Evolutionary conservation across 768 basidiomycete genomes (phyloP), one percentile per base, ranked within the genome.

Genomic region (Calvatia gigantea): DNA sequence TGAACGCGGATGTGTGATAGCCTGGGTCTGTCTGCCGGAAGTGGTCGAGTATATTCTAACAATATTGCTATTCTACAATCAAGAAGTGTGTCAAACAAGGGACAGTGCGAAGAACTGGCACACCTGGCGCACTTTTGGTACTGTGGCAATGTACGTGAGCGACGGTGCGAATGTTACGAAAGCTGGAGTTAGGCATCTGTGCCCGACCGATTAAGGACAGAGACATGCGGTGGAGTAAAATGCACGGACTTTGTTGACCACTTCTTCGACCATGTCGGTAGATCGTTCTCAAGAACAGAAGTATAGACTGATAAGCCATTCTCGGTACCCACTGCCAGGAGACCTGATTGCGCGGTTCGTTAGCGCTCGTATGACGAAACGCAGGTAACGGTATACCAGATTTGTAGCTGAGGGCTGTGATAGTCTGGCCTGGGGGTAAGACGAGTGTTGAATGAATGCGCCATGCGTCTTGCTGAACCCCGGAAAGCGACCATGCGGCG

Each of bases 231-330:
- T 48, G 23, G 33, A 29, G 35, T 31, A 29, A 39, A 23, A 25
- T 42, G 19, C 3, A 65, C 78, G 49, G 75, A 91, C 91, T 73
- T 63, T 50, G 75, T 69, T 17, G 75, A 75, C 91, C 91, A 94
- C 71, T 91, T 91, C 66, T 76, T 75, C 12, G 84, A 85, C 91
- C 91, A 94, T 0, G 85, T 89, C 14, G 85, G 88, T 15, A 93
- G 79, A 67, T 91, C 89, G 62, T 91, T 87, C 61, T 92, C 89
- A 28, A 90, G 75, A 53, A 87, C 83, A 27, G 92, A 72, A 2
- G 89, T 89, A 62, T 90, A 89, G 0, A 92, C 82, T 1, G 87
- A 85, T 12, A 94, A 72, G 35, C 79, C 78, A 39, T 68, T 70
- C 31, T 75, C 66, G 41, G 76, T 85, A 12, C 87, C 89, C 32